A percentile compares a stretch with the other conserved stretches of the same genome.
phyloP scores from a whole-genome alignment of 495 filamentous ascomycete species.

The Penicillium diatomitis region DNA sequence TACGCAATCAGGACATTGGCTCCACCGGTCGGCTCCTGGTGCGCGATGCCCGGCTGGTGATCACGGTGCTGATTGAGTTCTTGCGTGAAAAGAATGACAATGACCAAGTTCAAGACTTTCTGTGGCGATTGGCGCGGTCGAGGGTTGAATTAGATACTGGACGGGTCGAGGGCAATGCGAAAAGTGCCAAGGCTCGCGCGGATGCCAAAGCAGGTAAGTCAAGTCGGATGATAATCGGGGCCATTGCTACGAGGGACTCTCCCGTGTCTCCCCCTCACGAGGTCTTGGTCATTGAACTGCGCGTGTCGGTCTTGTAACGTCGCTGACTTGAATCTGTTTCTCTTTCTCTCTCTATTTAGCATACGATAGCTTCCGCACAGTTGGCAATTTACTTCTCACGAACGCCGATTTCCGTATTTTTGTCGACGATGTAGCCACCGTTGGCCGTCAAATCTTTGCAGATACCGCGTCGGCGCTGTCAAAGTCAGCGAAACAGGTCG shows the following conservation, averaged over 20 bases:
- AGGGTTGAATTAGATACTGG: constrained; percentile 59
- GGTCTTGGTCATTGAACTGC: background rate
- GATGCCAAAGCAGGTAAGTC: constrained; percentile 66
- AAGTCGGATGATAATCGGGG: background rate
- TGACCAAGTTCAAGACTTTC: constrained; percentile 86
- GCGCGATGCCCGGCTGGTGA: constrained; percentile 61
- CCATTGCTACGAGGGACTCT: background rate
- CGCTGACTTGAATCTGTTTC: background rate
- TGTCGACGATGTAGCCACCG: constrained; percentile 67
- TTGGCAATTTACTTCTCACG: constrained; percentile 72
- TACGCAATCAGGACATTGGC: constrained; percentile 65
- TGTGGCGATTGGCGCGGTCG: constrained; percentile 75
- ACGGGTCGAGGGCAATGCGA: constrained; percentile 53
- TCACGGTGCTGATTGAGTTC: constrained; percentile 67
- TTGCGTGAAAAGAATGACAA: constrained; percentile 69
- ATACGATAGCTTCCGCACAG: constrained; percentile 73
- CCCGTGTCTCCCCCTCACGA: background rate
- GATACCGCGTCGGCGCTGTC: constrained; percentile 77
- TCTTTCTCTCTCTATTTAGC: constrained; percentile 33
- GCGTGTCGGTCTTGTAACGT: background rate
- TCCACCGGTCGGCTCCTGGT: constrained; percentile 64
- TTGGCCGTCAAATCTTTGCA: constrained; percentile 77
- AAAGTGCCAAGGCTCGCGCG: constrained; percentile 58
- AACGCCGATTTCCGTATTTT: constrained; percentile 88
- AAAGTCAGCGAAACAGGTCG: constrained; percentile 60